A percentile compares a stretch with the other conserved stretches of the same genome.
phyloP scores from a whole-genome alignment of 1,284 basidiomycete genomes.

The Athelia sp. region DNA sequence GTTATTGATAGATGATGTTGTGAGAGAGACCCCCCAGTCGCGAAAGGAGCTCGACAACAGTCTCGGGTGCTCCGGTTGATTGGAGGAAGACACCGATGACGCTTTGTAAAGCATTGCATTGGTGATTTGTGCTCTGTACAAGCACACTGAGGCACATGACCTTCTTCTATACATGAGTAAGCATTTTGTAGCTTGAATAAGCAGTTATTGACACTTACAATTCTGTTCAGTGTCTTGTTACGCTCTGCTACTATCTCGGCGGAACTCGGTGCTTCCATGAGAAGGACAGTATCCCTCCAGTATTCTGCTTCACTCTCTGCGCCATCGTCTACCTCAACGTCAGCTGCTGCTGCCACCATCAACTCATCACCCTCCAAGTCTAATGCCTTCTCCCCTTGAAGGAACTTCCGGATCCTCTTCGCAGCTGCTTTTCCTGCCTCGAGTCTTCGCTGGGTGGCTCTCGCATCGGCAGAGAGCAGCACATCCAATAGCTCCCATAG shows the following conservation, averaged over 20 bases:
- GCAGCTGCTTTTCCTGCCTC: too few relatives aligned
- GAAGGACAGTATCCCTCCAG: background rate
- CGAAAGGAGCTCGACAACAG: constrained; percentile 6
- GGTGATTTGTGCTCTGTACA: constrained; percentile 21
- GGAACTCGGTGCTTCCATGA: background rate
- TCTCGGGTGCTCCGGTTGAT: constrained; percentile 9
- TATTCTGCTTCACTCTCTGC: background rate
- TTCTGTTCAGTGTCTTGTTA: background rate
- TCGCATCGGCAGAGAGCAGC: constrained; percentile 1
- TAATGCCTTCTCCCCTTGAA: background rate
- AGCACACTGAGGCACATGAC: constrained; percentile 22
- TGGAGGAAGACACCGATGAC: constrained; percentile 23
- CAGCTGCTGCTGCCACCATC: background rate
- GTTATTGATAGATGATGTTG: too few relatives aligned
- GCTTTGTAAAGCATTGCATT: constrained; percentile 21
- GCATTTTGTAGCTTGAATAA: background rate
- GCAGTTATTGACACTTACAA: background rate
- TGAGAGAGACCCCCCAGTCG: constrained; percentile 6
- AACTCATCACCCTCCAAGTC: constrained; percentile 1
- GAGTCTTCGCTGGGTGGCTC: background rate
- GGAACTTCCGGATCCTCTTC: background rate
- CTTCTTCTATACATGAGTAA: constrained; percentile 18
- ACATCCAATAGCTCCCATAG: constrained; percentile 7
- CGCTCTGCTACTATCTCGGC: background rate
- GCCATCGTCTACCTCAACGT: background rate